phyloP scores from a whole-genome alignment of 805 yeast genomes.

The Wickerhamiella hasegawae region DNA sequence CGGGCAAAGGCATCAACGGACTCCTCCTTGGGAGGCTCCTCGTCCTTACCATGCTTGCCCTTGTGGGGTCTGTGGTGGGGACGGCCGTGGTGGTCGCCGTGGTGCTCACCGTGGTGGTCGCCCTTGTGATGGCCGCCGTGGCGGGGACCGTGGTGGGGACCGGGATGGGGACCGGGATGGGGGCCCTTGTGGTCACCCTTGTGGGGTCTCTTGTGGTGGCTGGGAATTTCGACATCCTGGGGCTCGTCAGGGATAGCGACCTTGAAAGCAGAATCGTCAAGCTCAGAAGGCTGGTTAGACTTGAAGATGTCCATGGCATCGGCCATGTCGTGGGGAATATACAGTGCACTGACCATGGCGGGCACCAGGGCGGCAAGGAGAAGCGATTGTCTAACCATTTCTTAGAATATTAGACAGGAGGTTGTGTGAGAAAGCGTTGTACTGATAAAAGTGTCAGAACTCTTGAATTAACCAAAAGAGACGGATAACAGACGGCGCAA shows the following conservation, averaged over 20 bases:
- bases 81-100: neutral
- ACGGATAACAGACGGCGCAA: too few relatives aligned
- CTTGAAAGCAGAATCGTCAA: neutral
- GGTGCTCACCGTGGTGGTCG: neutral
- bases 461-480: too few relatives aligned
- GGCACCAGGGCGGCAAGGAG: conserved; percentile 10
- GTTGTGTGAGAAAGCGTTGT: too few relatives aligned
- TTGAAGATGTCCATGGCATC: neutral
- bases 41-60: conserved; percentile 1
- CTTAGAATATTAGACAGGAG: too few relatives aligned
- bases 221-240: conserved; percentile 1
- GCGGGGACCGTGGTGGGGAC: neutral
- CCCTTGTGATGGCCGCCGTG: neutral
- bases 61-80: neutral
- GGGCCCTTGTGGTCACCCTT: neutral
- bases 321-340: conserved; percentile 13
- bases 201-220: conserved; percentile 1
- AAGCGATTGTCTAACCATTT: conserved; percentile 15
- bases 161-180: neutral
- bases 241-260: neutral
- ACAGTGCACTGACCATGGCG: conserved; percentile 15
- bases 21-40: conserved; percentile 1
- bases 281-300: neutral
- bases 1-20: too few relatives aligned
- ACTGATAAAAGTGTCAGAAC: too few relatives aligned